Conservation (phyloP, 179 eudicot genomes). For the Spergularia azorica region DNA sequence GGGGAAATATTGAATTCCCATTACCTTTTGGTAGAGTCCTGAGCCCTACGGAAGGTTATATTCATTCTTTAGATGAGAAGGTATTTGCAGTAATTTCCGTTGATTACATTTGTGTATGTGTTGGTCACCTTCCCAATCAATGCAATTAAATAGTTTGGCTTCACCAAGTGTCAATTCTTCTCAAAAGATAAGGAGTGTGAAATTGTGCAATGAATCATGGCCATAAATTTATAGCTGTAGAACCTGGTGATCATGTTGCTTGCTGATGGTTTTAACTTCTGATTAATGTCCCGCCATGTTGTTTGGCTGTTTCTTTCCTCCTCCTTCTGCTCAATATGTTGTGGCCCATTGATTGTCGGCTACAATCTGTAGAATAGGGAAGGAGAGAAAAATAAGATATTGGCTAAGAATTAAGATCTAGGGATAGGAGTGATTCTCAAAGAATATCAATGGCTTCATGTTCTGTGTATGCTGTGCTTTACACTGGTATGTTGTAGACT, state of each 20-base stretch:
- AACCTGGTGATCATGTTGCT: neutral
- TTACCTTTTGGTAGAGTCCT: conserved; percentile 81
- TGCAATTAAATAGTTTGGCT: neutral
- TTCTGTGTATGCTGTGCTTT: neutral
- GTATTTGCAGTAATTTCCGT: conserved; percentile 27
- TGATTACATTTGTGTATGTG: neutral
- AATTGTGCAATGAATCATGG: neutral
- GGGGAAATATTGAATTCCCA: conserved; percentile 84
- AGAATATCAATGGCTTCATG: neutral
- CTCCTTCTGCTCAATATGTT: neutral
- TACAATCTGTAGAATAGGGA: neutral
- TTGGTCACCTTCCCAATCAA: neutral
- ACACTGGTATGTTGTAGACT: neutral
- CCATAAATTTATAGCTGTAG: neutral
- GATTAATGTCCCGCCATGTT: neutral
- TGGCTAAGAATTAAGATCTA: neutral
- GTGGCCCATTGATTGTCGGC: neutral
- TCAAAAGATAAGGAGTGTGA: neutral
- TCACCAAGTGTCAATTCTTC: neutral
- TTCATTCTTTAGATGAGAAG: conserved; percentile 79
- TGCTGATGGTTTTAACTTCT: conserved; percentile 1
- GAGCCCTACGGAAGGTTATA: conserved; percentile 73
- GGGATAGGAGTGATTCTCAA: neutral
- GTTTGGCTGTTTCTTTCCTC: neutral
- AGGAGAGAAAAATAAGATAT: conserved; percentile 9